Evolutionary conservation across 2,329 filamentous ascomycete species (phyloP).

Genomic region (Xylaria digitata): DNA sequence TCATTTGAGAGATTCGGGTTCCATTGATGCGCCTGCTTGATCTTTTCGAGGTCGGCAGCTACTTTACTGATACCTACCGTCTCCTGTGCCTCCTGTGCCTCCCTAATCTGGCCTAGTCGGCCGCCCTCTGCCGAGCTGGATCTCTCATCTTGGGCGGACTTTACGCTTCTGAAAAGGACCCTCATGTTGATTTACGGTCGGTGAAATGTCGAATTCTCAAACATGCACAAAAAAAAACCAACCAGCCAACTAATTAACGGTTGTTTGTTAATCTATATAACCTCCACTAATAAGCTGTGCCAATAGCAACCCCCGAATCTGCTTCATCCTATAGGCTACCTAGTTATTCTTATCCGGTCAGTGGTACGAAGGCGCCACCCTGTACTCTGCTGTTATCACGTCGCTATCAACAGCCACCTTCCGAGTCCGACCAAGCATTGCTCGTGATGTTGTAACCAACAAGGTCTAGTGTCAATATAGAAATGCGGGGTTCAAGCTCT

Average conservation of each 20-base stretch:
- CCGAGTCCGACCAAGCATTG: conserved; percentile 36
- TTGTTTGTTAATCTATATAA: conserved; percentile 21
- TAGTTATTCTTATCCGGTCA: background rate
- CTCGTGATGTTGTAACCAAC: conserved; percentile 6
- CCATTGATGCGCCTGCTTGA: conserved; percentile 51
- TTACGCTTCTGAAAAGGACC: conserved; percentile 20
- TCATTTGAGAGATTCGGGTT: conserved; percentile 52
- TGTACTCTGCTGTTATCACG: conserved; percentile 19
- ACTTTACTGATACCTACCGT: conserved; percentile 42
- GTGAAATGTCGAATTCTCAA: background rate
- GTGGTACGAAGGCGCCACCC: background rate
- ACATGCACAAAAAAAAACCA: background rate
- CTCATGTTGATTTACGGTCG: conserved; percentile 10
- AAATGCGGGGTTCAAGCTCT: conserved; percentile 33
- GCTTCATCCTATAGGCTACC: conserved; percentile 25
- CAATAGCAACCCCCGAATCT: conserved; percentile 25
- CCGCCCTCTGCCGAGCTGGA: conserved; percentile 33
- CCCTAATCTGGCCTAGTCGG: conserved; percentile 29
- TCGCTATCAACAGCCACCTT: conserved; percentile 35
- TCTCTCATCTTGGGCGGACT: conserved; percentile 20
- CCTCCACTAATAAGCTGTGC: background rate
- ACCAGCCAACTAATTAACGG: background rate
- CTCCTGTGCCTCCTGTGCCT: conserved; percentile 34
- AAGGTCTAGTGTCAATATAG: conserved; percentile 13
- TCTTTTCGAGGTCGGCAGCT: conserved; percentile 47